Evolutionary conservation across 1,284 basidiomycete species (phyloP), one percentile per base, ranked within the genome.

Genomic region (Leccinum solheimii): DNA sequence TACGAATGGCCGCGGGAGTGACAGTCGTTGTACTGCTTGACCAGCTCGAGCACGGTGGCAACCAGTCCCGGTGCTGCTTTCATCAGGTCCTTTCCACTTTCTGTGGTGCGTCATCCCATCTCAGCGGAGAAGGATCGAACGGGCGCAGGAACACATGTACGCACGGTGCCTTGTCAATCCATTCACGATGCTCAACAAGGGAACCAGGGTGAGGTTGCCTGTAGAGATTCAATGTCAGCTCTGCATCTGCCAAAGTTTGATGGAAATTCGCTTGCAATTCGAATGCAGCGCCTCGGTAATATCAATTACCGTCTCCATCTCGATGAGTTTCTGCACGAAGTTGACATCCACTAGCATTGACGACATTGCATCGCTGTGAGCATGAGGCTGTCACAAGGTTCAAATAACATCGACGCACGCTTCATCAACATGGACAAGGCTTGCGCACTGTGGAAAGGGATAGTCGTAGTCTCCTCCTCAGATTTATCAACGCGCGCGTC

Each of bases 371-470:
- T 49, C 6, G 11, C 21, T 21, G 7, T 49, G 48, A 49, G 51
- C 27, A 10, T n/a, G n/a, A 11, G 8, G 51, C 0, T 2, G 9
- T 45, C 0, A 38, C n/a, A 38, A 56, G 19, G 3, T 2, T 6
- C 13, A 48, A 30, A 3, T 10, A 43, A 2, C 6, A 10, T 32
- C 45, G 3, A 63, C 65, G 51, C 36, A 73, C 69, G n/a, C 23
- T 65, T 68, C 59, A 70, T 67, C 19, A 75, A 51, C 63, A 70
- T 59, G 11, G 66, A 57, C 55, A 72, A 56, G 6, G 70, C 72
- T 30, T 75, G 72, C 3, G 73, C 69, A 23, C 73, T 64, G 43
- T 72, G 62, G 38, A 73, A 73, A 38, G 66, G 66, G 26, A 70
- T 50, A 2, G 59, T 65, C 3, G 61, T 67, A n/a, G 61, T 64